Base-by-base conservation (phyloP, 2,329 filamentous ascomycete species). In the Fusarium anthophilum region DNA sequence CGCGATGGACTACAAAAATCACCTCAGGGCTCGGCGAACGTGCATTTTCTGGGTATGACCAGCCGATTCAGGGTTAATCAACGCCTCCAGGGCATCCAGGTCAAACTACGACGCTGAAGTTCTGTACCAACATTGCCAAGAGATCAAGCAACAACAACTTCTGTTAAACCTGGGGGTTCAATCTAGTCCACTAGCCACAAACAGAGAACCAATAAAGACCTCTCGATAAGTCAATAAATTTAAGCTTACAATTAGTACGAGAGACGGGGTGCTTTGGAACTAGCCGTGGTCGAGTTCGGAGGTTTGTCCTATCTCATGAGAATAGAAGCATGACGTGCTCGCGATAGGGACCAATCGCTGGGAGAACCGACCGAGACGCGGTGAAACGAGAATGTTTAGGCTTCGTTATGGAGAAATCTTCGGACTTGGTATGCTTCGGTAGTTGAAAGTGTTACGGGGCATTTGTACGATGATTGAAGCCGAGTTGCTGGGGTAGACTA, bases 1-100 rank as follows among this genome's bases (percentile, higher is more conserved):
- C 77, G 77, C 63, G 70, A 78, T 78, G 75, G 37, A 43, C 59
- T 56, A 62, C 44, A 24, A 20, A 69, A 72, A 78, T 78, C 75
- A 77, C 76, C 73, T 77, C 72, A 77, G 70, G 56, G 18, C 45
- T 62, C 55, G 63, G 65, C 51, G 45, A 74, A 26, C 53, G 18
- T 48, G 59, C 48, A 9, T 47, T 57, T 51, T 35, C 15, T 58
- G 28, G 48, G 32, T 14, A 50, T 58, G 14, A 24, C 45, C 17
- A 53, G 38, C 57, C 37, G 22, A 38, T 37, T 24, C n/a, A 59
- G 66, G 60, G 47, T 59, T 26, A 39, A 43, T 26, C 35, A n/a
- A 43, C 28, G 18, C 54, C 69, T 38, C 56, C 20, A 47, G 4
- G 30, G 4, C 11, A 50, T 38, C 56, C 22, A 43, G 4, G n/a